Percentiles rank a stretch among this genome's conserved stretches.
phyloP scores from a whole-genome alignment of 257 asterid genomes.

The Solanum gracilifrons region DNA sequence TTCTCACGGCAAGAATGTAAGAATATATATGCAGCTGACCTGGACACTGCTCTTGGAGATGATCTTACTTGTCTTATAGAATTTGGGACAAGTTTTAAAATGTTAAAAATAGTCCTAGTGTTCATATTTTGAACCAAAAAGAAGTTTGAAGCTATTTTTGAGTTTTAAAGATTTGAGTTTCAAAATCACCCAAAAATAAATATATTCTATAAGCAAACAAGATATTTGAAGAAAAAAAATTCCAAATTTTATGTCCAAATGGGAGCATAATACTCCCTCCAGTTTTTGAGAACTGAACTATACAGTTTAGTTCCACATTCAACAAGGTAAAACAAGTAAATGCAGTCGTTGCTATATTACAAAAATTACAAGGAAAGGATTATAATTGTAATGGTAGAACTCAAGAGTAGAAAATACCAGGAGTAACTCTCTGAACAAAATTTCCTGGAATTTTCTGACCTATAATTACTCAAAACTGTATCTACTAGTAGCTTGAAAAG shows the following conservation, averaged over 20 bases:
- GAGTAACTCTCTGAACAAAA: slow-evolving; percentile 54
- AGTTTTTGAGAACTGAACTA: background rate
- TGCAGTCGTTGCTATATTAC: background rate
- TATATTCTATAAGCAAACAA: background rate
- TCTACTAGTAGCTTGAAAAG: slow-evolving; percentile 37
- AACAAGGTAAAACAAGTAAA: background rate
- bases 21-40: background rate
- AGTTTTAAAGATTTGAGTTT: background rate
- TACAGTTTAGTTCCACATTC: background rate
- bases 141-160: background rate
- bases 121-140: background rate
- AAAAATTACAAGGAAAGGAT: slow-evolving; percentile 45
- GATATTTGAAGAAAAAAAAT: background rate
- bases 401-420: slow-evolving; percentile 59
- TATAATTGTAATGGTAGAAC: slow-evolving; percentile 34
- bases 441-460: slow-evolving; percentile 40
- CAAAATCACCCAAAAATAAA: background rate
- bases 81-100: background rate
- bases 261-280: background rate
- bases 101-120: background rate
- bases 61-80: background rate
- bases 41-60: background rate
- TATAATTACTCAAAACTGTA: slow-evolving; percentile 21
- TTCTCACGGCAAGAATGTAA: background rate
- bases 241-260: background rate